Percentiles rank a stretch among this genome's conserved stretches.
phyloP scores from a whole-genome alignment of 2,329 filamentous ascomycete species.

The Aspergillus sp. region DNA sequence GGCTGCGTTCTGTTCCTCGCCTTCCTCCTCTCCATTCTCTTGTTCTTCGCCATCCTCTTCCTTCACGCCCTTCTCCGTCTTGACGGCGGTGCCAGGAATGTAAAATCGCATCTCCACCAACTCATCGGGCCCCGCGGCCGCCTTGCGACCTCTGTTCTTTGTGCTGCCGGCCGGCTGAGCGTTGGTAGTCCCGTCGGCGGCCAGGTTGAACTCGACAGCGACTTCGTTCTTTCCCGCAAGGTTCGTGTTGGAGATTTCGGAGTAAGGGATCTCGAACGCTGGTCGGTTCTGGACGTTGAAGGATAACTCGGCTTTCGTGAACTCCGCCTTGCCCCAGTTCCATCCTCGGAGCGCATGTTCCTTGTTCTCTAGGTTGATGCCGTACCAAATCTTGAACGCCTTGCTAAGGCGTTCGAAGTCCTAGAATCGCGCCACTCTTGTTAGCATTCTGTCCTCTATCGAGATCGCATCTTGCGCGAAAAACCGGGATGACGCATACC shows the following conservation, averaged over 20 bases:
- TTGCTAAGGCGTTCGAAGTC: constrained; percentile 89
- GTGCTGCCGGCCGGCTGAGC: constrained; percentile 69
- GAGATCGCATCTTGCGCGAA: no score
- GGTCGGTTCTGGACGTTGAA: constrained; percentile 98
- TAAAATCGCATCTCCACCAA: constrained; percentile 99
- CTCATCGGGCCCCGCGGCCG: constrained; percentile 84
- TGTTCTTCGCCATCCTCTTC: constrained; percentile 61
- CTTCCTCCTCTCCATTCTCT: constrained; percentile 58
- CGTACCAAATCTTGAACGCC: constrained; percentile 98
- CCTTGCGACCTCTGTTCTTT: constrained; percentile 77
- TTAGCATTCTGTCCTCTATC: no score
- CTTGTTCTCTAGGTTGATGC: constrained; percentile 83
- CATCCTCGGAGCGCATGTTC: constrained; percentile 94
- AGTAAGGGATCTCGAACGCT: constrained; percentile 94
- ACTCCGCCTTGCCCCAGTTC: constrained; percentile 99
- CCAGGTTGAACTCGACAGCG: constrained; percentile 85
- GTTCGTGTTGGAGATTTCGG: constrained; percentile 97
- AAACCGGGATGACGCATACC: constrained; percentile 37
- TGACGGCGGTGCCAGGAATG: constrained; percentile 83
- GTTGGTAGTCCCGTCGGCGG: constrained; percentile 70
- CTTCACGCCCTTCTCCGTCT: constrained; percentile 66
- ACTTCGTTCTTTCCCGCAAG: constrained; percentile 97
- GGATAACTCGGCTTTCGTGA: constrained; percentile 87
- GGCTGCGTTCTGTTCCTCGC: constrained; percentile 88
- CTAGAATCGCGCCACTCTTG: constrained; percentile 35